Evolutionary conservation across 2,329 filamentous ascomycete species (phyloP), one percentile per base, ranked within the genome.

Genomic region (Leptographium radiaticola): DNA sequence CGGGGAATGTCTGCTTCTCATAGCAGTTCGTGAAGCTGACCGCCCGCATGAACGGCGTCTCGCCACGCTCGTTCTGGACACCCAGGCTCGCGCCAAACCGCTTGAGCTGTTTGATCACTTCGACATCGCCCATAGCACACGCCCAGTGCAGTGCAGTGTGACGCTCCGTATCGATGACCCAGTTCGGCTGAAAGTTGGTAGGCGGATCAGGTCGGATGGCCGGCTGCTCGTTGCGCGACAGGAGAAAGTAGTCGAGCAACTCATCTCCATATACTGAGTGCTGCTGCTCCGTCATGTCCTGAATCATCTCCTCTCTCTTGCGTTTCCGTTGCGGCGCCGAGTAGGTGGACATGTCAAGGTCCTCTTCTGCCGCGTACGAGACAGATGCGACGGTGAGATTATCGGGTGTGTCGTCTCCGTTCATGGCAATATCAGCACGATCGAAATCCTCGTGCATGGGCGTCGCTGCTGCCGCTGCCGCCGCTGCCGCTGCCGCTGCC

Each of bases 121-220:
- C 87, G 34, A 96, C 75, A 61, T 97, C 93, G 55, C 93, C 93
- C 91, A 98, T 98, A 30, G 93, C 89, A 52, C 89, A 89, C 18
- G 90, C 93, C 93, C 93, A 98, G 66, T 98, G 93, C 60, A 98
- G 78, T 7, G 91, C 90, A 2, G 89, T 95, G 64, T 97, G 90
- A 11, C 85, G 84, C 62, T 95, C 89, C 45, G 89, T 86, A 66
- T 98, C 93, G 58, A 98, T 96, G n/a, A 84, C 77, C 67, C 88
- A 87, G 68, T 98, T 86, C 7, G 94, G 83, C 64, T 95, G 84
- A 62, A 95, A 95, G 65, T 89, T 86, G 38, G 82, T 74, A 0
- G 93, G 93, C 3, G 91, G 90, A 57, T 88, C 81, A 1, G 89
- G 90, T 53, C 75, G 81, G 61, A 71, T 80, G 63, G 83, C 81